These are phyloP conservation scores for Colletotrichum cuscutae DNA, from an alignment of 2,329 filamentous ascomycete genomes.

Conservation along the genomic window DNA sequence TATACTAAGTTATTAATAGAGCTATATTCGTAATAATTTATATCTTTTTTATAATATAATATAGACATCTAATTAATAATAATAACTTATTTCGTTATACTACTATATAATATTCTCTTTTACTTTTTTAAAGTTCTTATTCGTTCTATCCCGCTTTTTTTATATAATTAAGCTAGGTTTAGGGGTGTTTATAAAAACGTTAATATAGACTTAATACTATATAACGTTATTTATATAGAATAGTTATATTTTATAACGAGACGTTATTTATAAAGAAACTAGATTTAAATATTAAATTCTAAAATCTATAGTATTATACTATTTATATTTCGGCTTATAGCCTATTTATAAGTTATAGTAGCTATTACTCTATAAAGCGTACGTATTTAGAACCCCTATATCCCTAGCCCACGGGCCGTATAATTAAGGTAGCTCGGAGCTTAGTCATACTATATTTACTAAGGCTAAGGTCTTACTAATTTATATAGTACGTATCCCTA, in stretches of 20 bases:
- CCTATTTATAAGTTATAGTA: too few relatives aligned
- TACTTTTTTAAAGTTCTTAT: slow-evolving; percentile 3
- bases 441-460: too few relatives aligned
- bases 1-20: neutral
- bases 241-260: neutral
- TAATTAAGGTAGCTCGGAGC: too few relatives aligned
- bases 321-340: neutral
- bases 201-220: neutral
- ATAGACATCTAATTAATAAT: neutral
- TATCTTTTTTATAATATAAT: neutral
- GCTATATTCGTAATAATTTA: neutral
- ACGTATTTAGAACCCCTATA: too few relatives aligned
- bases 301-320: neutral
- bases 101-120: slow-evolving; percentile 3
- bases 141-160: slow-evolving; percentile 4
- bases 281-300: neutral
- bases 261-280: neutral
- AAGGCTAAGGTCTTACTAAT: too few relatives aligned
- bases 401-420: too few relatives aligned
- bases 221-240: neutral
- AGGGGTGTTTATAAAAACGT: neutral
- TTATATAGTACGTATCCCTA: too few relatives aligned
- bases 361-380: too few relatives aligned
- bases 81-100: neutral
- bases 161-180: neutral